Percentiles rank a stretch among this genome's conserved stretches.
phyloP scores from a whole-genome alignment of 345 rosid species.

The Gossypium mustelinum region DNA sequence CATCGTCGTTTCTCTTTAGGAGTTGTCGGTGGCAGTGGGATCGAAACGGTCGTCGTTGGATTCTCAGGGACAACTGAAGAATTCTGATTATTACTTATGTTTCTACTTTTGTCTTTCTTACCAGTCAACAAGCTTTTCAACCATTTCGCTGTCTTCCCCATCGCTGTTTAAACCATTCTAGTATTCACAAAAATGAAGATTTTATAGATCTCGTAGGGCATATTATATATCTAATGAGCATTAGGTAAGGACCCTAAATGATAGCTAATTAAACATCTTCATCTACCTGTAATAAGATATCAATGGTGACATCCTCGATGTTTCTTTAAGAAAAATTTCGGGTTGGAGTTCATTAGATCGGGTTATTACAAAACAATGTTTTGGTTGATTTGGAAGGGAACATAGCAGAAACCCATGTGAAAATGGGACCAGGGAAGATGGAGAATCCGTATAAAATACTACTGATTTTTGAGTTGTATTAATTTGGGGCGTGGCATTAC shows the following conservation, averaged over 20 bases:
- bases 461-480: too few species aligned
- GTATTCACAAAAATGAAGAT: slow-evolving; percentile 24
- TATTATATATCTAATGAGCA: not conserved
- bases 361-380: too few species aligned
- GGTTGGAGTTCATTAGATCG: too few species aligned
- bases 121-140: slow-evolving; percentile 58
- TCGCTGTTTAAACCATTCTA: slow-evolving; percentile 30
- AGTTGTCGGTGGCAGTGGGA: slow-evolving; percentile 49
- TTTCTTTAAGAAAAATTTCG: too few species aligned
- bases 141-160: slow-evolving; percentile 92
- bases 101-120: slow-evolving; percentile 52
- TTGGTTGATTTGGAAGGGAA: too few species aligned
- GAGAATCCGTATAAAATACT: too few species aligned
- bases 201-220: slow-evolving; percentile 12
- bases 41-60: slow-evolving; percentile 40
- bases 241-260: not conserved
- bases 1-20: slow-evolving; percentile 79
- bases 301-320: too few species aligned
- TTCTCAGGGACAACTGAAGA: slow-evolving; percentile 25
- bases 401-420: too few species aligned
- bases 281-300: too few species aligned
- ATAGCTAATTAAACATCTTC: too few species aligned
- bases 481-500: too few species aligned
- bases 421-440: too few species aligned
- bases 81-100: slow-evolving; percentile 17